Evolutionary conservation across 306 rosid genomes (phyloP).

Genomic region (Hippophae tibetana): DNA sequence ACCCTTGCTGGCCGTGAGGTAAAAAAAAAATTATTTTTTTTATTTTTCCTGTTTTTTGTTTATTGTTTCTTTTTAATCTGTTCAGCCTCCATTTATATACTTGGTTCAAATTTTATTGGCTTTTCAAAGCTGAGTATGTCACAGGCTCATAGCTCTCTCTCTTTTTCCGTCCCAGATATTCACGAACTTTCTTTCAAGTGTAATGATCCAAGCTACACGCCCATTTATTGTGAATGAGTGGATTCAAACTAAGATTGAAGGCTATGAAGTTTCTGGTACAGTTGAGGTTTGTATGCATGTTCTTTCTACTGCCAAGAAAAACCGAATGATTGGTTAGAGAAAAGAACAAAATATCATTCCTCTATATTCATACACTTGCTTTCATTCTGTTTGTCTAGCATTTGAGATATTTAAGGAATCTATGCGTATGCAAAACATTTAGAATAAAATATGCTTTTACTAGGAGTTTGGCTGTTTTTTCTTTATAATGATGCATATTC

Average conservation of each 20-base stretch:
- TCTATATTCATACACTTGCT: not conserved
- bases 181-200: constrained; percentile 92
- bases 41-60: constrained; percentile 7
- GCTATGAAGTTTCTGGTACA: constrained; percentile 98
- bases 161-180: constrained; percentile 69
- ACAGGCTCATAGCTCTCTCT: constrained; percentile 2
- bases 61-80: constrained; percentile 12
- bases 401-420: not conserved
- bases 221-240: constrained; percentile 89
- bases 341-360: not conserved
- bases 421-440: not conserved
- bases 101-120: constrained; percentile 15
- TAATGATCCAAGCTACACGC: constrained; percentile 89
- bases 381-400: constrained; percentile 1
- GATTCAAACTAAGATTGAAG: constrained; percentile 95
- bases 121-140: constrained; percentile 11
- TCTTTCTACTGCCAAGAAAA: not conserved
- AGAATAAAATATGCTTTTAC: not conserved
- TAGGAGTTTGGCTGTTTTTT: constrained; percentile 1
- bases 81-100: constrained; percentile 5
- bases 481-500: constrained; percentile 3
- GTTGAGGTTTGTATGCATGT: constrained; percentile 70
- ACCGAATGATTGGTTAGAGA: not conserved
- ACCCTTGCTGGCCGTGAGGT: constrained; percentile 99
- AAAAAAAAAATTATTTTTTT: constrained; percentile 23